Conservation (phyloP, 1,284 basidiomycete genomes). For the Golubevia pallescens region DNA sequence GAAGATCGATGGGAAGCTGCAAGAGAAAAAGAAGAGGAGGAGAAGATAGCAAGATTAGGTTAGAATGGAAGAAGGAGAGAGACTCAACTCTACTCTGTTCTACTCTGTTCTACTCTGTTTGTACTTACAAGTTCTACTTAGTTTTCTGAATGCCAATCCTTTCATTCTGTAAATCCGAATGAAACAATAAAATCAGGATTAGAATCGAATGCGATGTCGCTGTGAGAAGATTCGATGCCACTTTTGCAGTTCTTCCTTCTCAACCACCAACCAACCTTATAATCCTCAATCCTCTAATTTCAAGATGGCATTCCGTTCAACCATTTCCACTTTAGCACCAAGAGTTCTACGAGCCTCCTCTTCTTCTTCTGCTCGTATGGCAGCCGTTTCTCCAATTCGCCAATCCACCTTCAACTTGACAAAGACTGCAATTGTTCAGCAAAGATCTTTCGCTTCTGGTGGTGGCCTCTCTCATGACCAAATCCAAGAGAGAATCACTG, state of each 20-base stretch:
- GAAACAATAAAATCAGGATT: too few relatives aligned
- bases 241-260: neutral
- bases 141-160: conserved; percentile 58
- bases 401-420: too few relatives aligned
- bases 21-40: neutral
- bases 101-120: too few relatives aligned
- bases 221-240: too few relatives aligned
- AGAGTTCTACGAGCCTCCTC: neutral
- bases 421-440: too few relatives aligned
- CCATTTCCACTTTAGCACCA: neutral
- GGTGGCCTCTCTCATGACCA: conserved; percentile 50
- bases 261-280: neutral
- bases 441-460: conserved; percentile 52
- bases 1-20: conserved; percentile 3
- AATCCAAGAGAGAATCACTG: conserved; percentile 54
- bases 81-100: neutral
- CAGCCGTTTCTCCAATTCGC: too few relatives aligned
- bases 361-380: too few relatives aligned
- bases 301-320: neutral
- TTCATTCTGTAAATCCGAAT: conserved; percentile 37
- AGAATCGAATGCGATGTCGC: too few relatives aligned
- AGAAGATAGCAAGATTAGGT: conserved; percentile 7
- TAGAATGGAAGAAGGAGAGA: conserved; percentile 18
- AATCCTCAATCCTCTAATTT: neutral
- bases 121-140: conserved; percentile 26